Conservation (phyloP, 805 yeast species). For the Saccharomycopsis sp. region DNA sequence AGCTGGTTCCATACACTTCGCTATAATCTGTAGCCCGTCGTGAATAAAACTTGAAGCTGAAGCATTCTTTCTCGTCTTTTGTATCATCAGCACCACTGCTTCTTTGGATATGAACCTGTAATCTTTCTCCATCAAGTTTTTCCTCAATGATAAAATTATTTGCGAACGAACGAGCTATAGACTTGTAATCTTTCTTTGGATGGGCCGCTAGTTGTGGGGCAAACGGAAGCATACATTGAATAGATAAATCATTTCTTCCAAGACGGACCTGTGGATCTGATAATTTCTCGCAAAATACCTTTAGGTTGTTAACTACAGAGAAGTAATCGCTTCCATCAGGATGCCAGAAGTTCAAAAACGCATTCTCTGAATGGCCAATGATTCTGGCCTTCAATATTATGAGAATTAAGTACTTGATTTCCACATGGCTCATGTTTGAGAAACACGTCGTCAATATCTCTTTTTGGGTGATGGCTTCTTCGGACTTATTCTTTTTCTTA, state of each 20-base stretch:
- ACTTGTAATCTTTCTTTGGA: constrained; percentile 42
- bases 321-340: constrained; percentile 66
- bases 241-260: constrained; percentile 31
- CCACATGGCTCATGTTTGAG: constrained; percentile 49
- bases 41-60: constrained; percentile 45
- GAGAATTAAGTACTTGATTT: constrained; percentile 62
- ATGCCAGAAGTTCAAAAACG: constrained; percentile 61
- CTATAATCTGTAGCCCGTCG: constrained; percentile 73
- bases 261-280: constrained; percentile 43
- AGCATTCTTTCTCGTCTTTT: neutral
- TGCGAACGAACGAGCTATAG: constrained; percentile 41
- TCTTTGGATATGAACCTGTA: constrained; percentile 60
- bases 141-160: constrained; percentile 67
- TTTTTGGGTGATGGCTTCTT: neutral
- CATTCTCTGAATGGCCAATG: constrained; percentile 56
- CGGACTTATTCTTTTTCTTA: neutral
- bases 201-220: constrained; percentile 71
- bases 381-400: constrained; percentile 55
- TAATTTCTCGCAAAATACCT: constrained; percentile 52
- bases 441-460: constrained; percentile 44
- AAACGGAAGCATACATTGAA: constrained; percentile 40
- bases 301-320: constrained; percentile 58
- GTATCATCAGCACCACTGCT: constrained; percentile 28
- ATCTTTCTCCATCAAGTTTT: constrained; percentile 90
- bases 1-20: constrained; percentile 53